A percentile compares a stretch with the other conserved stretches of the same genome.
Conservation (phyloP, 495 filamentous ascomycete genomes). For the Arthonia radiata region DNA sequence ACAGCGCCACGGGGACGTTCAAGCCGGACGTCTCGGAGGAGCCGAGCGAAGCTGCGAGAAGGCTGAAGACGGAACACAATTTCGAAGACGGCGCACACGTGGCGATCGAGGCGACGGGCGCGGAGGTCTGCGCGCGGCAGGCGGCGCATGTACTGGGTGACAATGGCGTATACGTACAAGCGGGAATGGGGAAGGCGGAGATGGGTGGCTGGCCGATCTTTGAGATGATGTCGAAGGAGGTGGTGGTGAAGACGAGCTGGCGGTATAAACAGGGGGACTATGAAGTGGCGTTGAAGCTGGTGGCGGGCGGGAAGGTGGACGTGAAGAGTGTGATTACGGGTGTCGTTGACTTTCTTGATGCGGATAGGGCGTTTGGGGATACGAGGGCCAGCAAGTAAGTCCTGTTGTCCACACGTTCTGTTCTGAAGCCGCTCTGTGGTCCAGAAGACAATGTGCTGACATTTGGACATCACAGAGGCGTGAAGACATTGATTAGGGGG, state of each 20-base stretch:
- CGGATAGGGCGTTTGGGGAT: constrained; percentile 54
- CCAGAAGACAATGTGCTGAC: too few relatives aligned
- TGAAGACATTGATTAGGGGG: too few relatives aligned
- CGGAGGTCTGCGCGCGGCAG: constrained; percentile 25
- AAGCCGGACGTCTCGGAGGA: constrained; percentile 26
- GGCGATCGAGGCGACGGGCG: constrained; percentile 32
- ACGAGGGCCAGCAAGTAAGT: constrained; percentile 46
- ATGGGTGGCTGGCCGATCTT: constrained; percentile 70
- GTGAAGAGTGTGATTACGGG: constrained; percentile 48
- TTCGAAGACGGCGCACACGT: constrained; percentile 26
- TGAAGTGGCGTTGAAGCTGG: constrained; percentile 44
- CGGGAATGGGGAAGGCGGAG: constrained; percentile 53
- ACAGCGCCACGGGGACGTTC: constrained; percentile 41
- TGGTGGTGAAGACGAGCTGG: constrained; percentile 57
- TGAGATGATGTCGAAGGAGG: constrained; percentile 56
- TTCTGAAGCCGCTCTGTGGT: too few relatives aligned
- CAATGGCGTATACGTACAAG: constrained; percentile 69
- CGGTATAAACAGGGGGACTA: constrained; percentile 70
- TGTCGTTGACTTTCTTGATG: constrained; percentile 44
- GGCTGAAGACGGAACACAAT: constrained; percentile 18
- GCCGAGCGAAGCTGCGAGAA: constrained; percentile 33
- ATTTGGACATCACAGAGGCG: too few relatives aligned
- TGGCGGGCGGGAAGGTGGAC: constrained; percentile 34
- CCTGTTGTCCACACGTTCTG: too few relatives aligned
- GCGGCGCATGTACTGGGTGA: constrained; percentile 40